phyloP scores from a whole-genome alignment of 441 rosid species.

The Theobroma grandiflorum region DNA sequence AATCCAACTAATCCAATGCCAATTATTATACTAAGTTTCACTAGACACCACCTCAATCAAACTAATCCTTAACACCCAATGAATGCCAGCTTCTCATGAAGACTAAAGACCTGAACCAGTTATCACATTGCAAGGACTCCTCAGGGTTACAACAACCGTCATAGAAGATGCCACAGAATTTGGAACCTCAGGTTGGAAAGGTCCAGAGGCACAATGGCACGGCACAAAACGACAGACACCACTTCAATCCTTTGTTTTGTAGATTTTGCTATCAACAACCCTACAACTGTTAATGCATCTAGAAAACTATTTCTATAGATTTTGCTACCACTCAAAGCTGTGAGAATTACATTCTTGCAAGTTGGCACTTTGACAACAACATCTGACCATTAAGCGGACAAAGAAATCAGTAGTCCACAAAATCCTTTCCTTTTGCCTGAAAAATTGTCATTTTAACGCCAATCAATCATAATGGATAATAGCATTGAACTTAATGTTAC shows the following conservation, averaged over 20 bases:
- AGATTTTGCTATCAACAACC: no score
- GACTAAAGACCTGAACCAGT: neutral
- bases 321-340: neutral
- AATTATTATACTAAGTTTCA: neutral
- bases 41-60: neutral
- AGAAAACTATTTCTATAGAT: neutral
- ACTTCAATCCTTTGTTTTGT: neutral
- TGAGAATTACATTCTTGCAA: neutral
- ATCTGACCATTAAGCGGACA: neutral
- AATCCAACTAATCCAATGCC: neutral
- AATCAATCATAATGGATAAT: neutral
- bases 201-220: neutral
- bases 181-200: neutral
- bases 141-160: neutral
- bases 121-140: neutral
- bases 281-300: neutral
- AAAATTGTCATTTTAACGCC: neutral
- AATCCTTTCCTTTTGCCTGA: neutral
- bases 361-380: slow-evolving; percentile 2
- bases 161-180: no score
- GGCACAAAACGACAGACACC: neutral
- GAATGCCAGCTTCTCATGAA: neutral
- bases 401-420: neutral
- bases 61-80: neutral
- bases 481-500: neutral